phyloP scores from a whole-genome alignment of 345 rosid species.

The Zanthoxylum bungeanum region DNA sequence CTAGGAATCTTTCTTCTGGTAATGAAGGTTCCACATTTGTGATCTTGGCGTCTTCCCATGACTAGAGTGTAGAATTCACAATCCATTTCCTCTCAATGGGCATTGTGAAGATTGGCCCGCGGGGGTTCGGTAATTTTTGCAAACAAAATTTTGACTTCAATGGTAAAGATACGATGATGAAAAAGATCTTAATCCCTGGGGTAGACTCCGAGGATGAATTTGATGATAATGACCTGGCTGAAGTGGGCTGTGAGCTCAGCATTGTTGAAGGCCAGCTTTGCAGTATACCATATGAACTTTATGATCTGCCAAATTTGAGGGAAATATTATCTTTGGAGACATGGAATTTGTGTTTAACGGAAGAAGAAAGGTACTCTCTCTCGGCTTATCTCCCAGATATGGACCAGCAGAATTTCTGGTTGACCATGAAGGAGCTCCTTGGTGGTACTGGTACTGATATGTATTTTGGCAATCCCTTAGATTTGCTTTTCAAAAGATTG shows the following conservation, averaged over 20 bases:
- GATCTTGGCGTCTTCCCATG: conserved; percentile 14
- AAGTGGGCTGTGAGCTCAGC: conserved; percentile 44
- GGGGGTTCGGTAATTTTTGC: conserved; percentile 14
- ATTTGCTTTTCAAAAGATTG: conserved; percentile 48
- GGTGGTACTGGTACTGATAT: conserved; percentile 49
- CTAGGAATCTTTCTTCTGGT: conserved; percentile 22
- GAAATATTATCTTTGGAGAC: conserved; percentile 52
- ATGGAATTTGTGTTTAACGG: conserved; percentile 62
- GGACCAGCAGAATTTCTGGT: conserved; percentile 48
- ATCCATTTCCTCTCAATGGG: conserved; percentile 30
- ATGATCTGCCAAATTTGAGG: conserved; percentile 58
- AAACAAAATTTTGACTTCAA: conserved; percentile 18
- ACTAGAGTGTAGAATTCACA: conserved; percentile 13
- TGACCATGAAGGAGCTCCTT: conserved; percentile 57
- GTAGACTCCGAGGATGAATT: conserved; percentile 39
- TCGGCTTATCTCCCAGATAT: conserved; percentile 65
- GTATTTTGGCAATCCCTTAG: conserved; percentile 60
- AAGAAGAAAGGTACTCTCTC: conserved; percentile 57
- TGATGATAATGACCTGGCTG: conserved; percentile 38
- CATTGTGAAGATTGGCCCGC: conserved; percentile 31
- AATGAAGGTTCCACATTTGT: conserved; percentile 3
- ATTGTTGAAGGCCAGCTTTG: conserved; percentile 55
- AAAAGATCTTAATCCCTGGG: conserved; percentile 24
- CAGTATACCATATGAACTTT: conserved; percentile 59
- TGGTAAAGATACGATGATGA: conserved; percentile 22